Evolutionary conservation across 2,329 filamentous ascomycete species (phyloP), one percentile per base, ranked within the genome.

Genomic region (Sodiomyces alkalinus): DNA sequence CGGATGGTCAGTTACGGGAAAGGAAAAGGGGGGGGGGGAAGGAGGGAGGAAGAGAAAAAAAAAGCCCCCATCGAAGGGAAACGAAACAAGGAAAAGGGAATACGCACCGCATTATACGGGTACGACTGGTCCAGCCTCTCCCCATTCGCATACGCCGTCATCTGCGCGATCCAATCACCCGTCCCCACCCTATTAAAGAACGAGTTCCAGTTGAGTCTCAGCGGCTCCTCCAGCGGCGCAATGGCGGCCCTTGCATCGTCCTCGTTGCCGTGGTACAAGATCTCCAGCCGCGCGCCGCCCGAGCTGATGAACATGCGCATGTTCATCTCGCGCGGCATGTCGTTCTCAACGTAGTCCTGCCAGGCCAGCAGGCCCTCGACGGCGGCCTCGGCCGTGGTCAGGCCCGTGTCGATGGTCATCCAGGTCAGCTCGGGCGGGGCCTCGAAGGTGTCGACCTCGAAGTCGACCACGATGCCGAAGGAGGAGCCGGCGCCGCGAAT

Each of bases 401-500:
- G 18, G 4, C 29, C 14, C 19, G 21, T 17, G 8, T 27, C 11
- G 13, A 34, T 22, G 3, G 11, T 13, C 17, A 36, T 22, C 13
- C 35, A 32, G 1, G 48, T 49, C n/a, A 51, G 39, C 21, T 39
- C 32, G 5, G 43, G 27, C 3, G 56, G 54, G 0, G 47, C 52
- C 5, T 42, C 35, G 24, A 55, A 56, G 3, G 55, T 59, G 29
- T 50, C 43, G 39, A 58, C 51, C 32, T 46, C 43, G 38, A 56
- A 55, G 19, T 46, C 45, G 5, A 46, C 41, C 9, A 56, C 51
- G 30, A 60, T 47, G 13, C 53, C 56, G 31, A 58, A 57, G 8
- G 51, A 56, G 9, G 51, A 50, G 3, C 53, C 56, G 1, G 54
- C 53, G 11, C 56, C 56, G 7, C 51, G 50, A 9, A 60, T 31